These are phyloP conservation scores for Fonsecaea monophora DNA, from an alignment of 2,329 filamentous ascomycete genomes.

Conservation along the genomic window DNA sequence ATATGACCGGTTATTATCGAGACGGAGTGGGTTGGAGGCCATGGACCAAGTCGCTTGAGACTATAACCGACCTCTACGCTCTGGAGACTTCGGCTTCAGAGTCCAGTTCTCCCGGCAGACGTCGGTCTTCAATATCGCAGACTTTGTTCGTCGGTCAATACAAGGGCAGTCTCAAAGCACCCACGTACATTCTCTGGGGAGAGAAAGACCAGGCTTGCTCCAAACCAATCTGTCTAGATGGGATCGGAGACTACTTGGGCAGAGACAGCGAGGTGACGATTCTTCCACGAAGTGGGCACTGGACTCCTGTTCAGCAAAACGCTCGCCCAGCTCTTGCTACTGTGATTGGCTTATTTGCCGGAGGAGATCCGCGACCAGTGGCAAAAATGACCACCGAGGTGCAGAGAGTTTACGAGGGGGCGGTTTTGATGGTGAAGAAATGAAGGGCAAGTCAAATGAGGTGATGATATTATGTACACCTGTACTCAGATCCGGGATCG, in stretches of 20 bases:
- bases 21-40: conserved; percentile 53
- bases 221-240: conserved; percentile 57
- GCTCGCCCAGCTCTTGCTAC: conserved; percentile 52
- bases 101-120: conserved; percentile 33
- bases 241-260: conserved; percentile 59
- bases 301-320: conserved; percentile 58
- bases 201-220: conserved; percentile 60
- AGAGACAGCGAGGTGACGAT: conserved; percentile 58
- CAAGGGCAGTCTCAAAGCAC: conserved; percentile 57
- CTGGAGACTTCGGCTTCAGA: conserved; percentile 45
- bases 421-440: conserved; percentile 37
- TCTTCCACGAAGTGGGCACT: conserved; percentile 60
- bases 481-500: conserved; percentile 8
- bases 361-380: conserved; percentile 26
- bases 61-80: conserved; percentile 55
- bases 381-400: conserved; percentile 35
- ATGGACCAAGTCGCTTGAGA: conserved; percentile 62
- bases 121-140: conserved; percentile 37
- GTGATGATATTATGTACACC: conserved; percentile 4
- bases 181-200: conserved; percentile 62
- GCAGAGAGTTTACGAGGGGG: conserved; percentile 37
- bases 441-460: conserved; percentile 25
- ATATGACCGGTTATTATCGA: conserved; percentile 62
- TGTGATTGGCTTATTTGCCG: conserved; percentile 34
- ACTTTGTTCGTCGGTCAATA: conserved; percentile 53